These are phyloP conservation scores for Cladophialophora bantiana DNA, from an alignment of 2,329 filamentous ascomycete genomes.

Conservation along the genomic window DNA sequence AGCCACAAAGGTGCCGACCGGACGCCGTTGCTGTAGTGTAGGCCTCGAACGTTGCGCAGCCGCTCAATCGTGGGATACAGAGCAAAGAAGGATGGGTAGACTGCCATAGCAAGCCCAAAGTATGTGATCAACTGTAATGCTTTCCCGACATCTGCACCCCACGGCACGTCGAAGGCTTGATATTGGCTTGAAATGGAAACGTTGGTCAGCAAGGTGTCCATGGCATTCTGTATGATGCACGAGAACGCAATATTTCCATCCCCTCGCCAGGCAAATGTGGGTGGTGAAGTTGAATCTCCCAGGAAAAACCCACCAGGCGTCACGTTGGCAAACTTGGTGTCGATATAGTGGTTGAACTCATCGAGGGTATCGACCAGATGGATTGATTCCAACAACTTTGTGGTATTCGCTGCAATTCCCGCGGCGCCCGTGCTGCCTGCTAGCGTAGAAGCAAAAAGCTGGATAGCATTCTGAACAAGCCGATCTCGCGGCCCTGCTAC, in stretches of 20 bases:
- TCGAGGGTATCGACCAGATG: conserved; percentile 68
- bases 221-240: conserved; percentile 64
- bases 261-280: conserved; percentile 75
- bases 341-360: conserved; percentile 73
- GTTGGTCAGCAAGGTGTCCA: conserved; percentile 71
- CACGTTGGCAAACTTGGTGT: conserved; percentile 68
- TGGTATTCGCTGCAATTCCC: conserved; percentile 41
- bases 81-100: conserved; percentile 85
- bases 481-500: conserved; percentile 48
- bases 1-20: conserved; percentile 82
- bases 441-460: conserved; percentile 40
- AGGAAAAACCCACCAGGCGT: conserved; percentile 83
- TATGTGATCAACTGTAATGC: conserved; percentile 82
- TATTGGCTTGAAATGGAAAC: conserved; percentile 75
- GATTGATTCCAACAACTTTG: conserved; percentile 49
- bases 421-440: conserved; percentile 42
- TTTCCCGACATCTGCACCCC: conserved; percentile 71
- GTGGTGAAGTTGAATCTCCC: conserved; percentile 63
- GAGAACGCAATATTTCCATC: conserved; percentile 65
- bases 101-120: conserved; percentile 77
- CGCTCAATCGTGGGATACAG: conserved; percentile 89
- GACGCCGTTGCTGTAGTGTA: conserved; percentile 93
- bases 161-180: conserved; percentile 77
- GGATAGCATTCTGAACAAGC: conserved; percentile 37
- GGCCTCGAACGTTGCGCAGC: conserved; percentile 76